A percentile compares a stretch with the other conserved stretches of the same genome.
Conservation (phyloP, 179 eudicot species). For the Camellia oleifera region DNA sequence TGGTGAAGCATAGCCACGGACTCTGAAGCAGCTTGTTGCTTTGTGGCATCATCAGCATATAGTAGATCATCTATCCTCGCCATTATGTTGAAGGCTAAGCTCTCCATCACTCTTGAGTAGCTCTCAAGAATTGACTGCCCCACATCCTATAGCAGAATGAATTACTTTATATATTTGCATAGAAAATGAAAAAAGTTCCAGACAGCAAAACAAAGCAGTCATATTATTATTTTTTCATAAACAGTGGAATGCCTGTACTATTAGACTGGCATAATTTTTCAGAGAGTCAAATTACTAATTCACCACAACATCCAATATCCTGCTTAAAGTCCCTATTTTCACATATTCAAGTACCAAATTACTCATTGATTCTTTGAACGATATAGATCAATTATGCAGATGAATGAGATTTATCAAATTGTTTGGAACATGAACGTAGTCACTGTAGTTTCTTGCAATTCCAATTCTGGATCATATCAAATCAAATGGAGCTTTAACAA, state of each 20-base stretch:
- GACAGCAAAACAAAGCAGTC: background rate
- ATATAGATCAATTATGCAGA: background rate
- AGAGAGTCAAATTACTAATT: background rate
- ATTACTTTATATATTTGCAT: background rate
- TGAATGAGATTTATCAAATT: background rate
- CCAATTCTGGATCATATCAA: background rate
- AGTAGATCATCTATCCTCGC: slow-evolving; percentile 27
- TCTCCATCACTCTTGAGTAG: slow-evolving; percentile 25
- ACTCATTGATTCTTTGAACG: background rate
- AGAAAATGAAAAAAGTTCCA: background rate
- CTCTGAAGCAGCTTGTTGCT: background rate
- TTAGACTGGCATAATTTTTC: background rate
- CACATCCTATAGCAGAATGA: slow-evolving; percentile 21
- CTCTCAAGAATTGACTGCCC: slow-evolving; percentile 29
- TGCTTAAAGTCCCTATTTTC: background rate
- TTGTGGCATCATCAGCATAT: slow-evolving; percentile 14
- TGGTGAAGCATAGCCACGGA: background rate
- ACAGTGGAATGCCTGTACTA: background rate
- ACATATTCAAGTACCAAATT: background rate
- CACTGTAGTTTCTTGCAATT: background rate
- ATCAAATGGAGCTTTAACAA: background rate
- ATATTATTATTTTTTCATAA: background rate
- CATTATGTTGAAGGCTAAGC: slow-evolving; percentile 24
- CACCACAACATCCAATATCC: background rate
- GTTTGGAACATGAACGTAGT: background rate